Base-by-base conservation (phyloP, 2,329 filamentous ascomycete species). In the Penicillium sp. region DNA sequence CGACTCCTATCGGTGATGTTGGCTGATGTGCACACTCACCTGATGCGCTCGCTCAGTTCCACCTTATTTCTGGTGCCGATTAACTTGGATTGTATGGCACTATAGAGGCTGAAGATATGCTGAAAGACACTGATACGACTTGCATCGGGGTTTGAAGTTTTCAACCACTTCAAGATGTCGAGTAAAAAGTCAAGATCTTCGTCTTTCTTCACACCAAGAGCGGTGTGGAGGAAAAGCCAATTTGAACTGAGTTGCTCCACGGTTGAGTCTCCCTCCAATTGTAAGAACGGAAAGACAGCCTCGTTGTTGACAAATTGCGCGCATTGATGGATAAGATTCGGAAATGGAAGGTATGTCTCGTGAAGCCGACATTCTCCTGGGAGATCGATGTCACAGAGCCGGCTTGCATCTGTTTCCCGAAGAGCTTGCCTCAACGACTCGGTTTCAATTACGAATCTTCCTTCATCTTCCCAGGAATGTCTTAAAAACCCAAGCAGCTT, bases 221-320 rank as follows among this genome's bases (percentile, higher is more conserved):
- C 13, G 36, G 44, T 48, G 29, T 53, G 44, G n/a, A 53, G 51
- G 26, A 53, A 53, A 43, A 53, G 10, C 51, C 51, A 53, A 8
- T 39, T 39, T 34, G 51, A 48, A 29, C 30, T 43, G 23, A 47
- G 39, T 48, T 53, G 23, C 40, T 55, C 44, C 38, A 30, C 23
- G 16, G 38, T 35, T 29, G 39, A 43, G 3, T 11, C 23, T 43
- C 34, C 44, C 7, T 48, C 27, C n/a, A 53, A 29, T 2, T 42
- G 18, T 27, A 53, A 48, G 51, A 53, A 53, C 13, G 51, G 51
- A 43, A 53, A 53, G 27, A 30, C 27, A 16, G 32, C 8, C 34
- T 34, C 41, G 39, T 39, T 13, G 44, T 51, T 19, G 32, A 39
- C n/a, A 19, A 39, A 39, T n/a, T n/a, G 34, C 34, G 34, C 34